Percentiles rank a stretch among this genome's conserved stretches.
These are phyloP conservation scores for Candida michaelii DNA, from an alignment of 805 yeast genomes.

Conservation along the genomic window DNA sequence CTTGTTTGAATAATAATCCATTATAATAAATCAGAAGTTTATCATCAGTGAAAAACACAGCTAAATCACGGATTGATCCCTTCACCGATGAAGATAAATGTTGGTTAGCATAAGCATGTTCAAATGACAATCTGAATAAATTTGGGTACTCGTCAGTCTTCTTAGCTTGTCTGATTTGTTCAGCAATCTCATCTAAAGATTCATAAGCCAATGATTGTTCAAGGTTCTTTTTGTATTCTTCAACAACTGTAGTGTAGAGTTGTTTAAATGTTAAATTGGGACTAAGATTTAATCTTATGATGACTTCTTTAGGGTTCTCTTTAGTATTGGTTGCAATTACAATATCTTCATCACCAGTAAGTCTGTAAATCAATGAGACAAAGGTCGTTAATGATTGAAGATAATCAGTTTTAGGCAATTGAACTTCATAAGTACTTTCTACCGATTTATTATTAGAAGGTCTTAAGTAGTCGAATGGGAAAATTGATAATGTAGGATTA, in stretches of 20 bases:
- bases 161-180: slow-evolving; percentile 47
- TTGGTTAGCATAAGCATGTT: slow-evolving; percentile 1
- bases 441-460: slow-evolving; percentile 68
- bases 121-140: slow-evolving; percentile 45
- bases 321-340: slow-evolving; percentile 70
- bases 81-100: slow-evolving; percentile 46
- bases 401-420: slow-evolving; percentile 31
- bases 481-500: slow-evolving; percentile 79
- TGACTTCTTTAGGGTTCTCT: slow-evolving; percentile 42
- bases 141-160: slow-evolving; percentile 60
- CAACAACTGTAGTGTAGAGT: slow-evolving; percentile 46
- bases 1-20: slow-evolving; percentile 66
- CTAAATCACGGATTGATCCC: slow-evolving; percentile 65
- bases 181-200: slow-evolving; percentile 56
- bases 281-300: slow-evolving; percentile 61
- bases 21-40: slow-evolving; percentile 62
- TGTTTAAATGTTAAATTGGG: slow-evolving; percentile 55
- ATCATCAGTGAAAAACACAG: slow-evolving; percentile 43
- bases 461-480: slow-evolving; percentile 84
- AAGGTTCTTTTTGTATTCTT: slow-evolving; percentile 36
- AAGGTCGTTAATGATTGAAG: slow-evolving; percentile 61
- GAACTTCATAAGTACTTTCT: slow-evolving; percentile 49
- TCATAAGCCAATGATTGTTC: slow-evolving; percentile 39
- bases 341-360: slow-evolving; percentile 93
- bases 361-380: slow-evolving; percentile 68